Evolutionary conservation across 306 rosid genomes (phyloP).

Genomic region (Cyamopsis tetragonoloba): DNA sequence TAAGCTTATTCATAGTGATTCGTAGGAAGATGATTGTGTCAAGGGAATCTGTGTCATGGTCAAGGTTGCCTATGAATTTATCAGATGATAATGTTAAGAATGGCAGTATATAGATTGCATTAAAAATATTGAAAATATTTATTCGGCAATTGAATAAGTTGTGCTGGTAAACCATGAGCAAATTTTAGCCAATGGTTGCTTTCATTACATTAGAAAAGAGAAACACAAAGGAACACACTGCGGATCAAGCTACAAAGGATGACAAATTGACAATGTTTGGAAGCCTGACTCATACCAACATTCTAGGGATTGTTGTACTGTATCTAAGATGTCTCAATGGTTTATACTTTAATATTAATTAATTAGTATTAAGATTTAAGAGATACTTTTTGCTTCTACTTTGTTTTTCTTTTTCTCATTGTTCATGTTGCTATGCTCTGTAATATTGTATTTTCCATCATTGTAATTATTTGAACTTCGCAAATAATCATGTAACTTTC

Average conservation of each 20-base stretch:
- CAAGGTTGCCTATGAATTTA: slow-evolving; percentile 41
- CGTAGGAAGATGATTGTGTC: slow-evolving; percentile 37
- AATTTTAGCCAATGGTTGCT: slow-evolving; percentile 16
- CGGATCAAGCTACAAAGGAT: slow-evolving; percentile 9
- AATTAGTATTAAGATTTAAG: no score
- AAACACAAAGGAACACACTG: not conserved
- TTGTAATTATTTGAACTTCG: slow-evolving; percentile 9
- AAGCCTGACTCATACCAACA: not conserved
- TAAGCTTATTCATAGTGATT: slow-evolving; percentile 40
- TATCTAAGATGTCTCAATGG: slow-evolving; percentile 15
- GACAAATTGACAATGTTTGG: not conserved
- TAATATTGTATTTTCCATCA: slow-evolving; percentile 25
- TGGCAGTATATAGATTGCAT: slow-evolving; percentile 5
- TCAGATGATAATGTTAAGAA: slow-evolving; percentile 21
- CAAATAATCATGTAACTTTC: slow-evolving; percentile 12
- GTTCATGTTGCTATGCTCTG: slow-evolving; percentile 12
- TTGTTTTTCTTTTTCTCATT: not conserved
- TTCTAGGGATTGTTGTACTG: slow-evolving; percentile 19
- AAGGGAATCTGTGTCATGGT: slow-evolving; percentile 38
- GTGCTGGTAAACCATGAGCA: slow-evolving; percentile 6
- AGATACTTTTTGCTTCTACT: slow-evolving; percentile 6
- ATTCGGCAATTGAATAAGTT: slow-evolving; percentile 16
- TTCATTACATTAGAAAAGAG: not conserved
- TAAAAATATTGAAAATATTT: not conserved
- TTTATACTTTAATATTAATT: slow-evolving; percentile 20